Conservation (phyloP, 164 flowering plant genomes). For the Echeveria elegans region DNA sequence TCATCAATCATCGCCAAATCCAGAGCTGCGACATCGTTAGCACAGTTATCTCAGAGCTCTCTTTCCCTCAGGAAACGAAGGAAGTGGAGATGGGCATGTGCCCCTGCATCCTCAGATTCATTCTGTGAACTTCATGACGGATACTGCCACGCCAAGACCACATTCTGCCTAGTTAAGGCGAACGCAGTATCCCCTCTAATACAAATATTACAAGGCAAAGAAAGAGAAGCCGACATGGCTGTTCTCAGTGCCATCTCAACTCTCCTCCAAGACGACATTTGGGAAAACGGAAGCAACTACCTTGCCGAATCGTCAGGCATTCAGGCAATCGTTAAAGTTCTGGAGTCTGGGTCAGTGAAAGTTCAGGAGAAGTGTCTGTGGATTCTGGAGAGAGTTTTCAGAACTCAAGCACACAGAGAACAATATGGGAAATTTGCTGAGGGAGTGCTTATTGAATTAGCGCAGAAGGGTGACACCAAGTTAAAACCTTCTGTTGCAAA, state of each 20-base stretch:
- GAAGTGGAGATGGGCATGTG: conserved; percentile 54
- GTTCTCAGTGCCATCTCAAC: conserved; percentile 59
- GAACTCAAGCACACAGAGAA: conserved; percentile 36
- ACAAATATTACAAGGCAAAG: conserved; percentile 42
- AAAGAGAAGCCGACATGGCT: conserved; percentile 69
- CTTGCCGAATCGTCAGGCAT: conserved; percentile 42
- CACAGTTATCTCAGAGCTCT: conserved; percentile 71
- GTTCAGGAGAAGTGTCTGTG: conserved; percentile 66
- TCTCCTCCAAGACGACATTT: conserved; percentile 56
- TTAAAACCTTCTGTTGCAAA: conserved; percentile 50
- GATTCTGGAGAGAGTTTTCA: conserved; percentile 70
- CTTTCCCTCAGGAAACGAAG: conserved; percentile 31
- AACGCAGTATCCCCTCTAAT: conserved; percentile 51
- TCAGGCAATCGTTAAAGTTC: conserved; percentile 35
- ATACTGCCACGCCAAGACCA: conserved; percentile 42
- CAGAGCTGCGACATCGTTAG: conserved; percentile 58
- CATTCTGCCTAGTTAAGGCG: conserved; percentile 75
- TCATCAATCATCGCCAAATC: conserved; percentile 44
- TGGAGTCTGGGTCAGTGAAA: conserved; percentile 40
- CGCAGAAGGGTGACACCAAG: conserved; percentile 51
- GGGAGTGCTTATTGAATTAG: conserved; percentile 57
- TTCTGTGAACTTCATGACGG: conserved; percentile 69
- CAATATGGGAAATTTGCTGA: conserved; percentile 57
- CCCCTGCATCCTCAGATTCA: conserved; percentile 34
- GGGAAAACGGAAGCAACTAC: conserved; percentile 53